Evolutionary conservation across 1,284 basidiomycete species (phyloP).

Genomic region (Sanghuangporus baumii): DNA sequence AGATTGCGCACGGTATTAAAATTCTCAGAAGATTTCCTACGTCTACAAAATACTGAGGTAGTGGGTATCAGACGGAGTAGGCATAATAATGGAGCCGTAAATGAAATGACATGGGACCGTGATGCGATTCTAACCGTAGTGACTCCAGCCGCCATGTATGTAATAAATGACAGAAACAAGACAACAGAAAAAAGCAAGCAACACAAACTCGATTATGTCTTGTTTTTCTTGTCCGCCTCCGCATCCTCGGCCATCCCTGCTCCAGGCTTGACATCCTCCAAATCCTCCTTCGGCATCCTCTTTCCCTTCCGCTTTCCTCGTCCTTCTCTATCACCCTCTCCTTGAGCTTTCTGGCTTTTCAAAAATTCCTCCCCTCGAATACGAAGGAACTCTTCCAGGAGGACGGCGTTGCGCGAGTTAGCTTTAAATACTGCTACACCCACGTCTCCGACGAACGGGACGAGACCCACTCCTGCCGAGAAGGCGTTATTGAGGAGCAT

Average conservation of each 20-base stretch:
- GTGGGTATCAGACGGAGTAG: too few relatives aligned
- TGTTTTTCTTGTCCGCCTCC: constrained; percentile 20
- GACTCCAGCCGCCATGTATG: too few relatives aligned
- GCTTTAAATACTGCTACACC: constrained; percentile 73
- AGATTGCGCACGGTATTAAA: too few relatives aligned
- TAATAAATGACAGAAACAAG: too few relatives aligned
- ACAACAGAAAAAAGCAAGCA: neutral
- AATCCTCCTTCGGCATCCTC: constrained; percentile 28
- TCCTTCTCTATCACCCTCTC: neutral
- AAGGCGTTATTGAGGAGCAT: constrained; percentile 83
- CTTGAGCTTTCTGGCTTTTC: constrained; percentile 27
- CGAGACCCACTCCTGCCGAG: constrained; percentile 64
- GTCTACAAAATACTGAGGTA: constrained; percentile 14
- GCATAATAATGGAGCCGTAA: too few relatives aligned
- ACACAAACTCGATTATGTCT: neutral
- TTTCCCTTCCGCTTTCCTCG: constrained; percentile 12
- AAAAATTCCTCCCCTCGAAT: constrained; percentile 61
- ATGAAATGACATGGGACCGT: too few relatives aligned
- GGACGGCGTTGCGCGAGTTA: constrained; percentile 80
- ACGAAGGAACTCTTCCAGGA: constrained; percentile 68
- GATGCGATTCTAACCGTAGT: too few relatives aligned
- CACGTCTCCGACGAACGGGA: constrained; percentile 80
- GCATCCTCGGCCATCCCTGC: constrained; percentile 38
- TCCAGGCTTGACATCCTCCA: constrained; percentile 45
- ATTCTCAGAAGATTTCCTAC: too few relatives aligned